Base-by-base conservation (phyloP, 257 asterid genomes). In the Nicotiana otophora region DNA sequence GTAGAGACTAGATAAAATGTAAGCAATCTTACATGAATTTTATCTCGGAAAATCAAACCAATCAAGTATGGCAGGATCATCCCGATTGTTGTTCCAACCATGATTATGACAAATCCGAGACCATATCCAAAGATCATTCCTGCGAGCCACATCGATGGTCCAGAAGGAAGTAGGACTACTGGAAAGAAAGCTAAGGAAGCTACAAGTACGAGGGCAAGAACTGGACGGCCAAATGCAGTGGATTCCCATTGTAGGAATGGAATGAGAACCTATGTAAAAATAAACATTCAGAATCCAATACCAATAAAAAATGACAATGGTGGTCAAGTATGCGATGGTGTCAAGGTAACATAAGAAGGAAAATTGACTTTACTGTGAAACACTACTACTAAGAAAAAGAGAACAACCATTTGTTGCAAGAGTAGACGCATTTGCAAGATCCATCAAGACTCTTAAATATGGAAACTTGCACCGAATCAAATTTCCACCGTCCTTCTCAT, bases 61-160 rank as follows among this genome's bases (percentile, higher is more conserved):
- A 95, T 92, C 61, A 87, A 84, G 88, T 91, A 95, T 0, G 98
- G 98, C 20, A 95, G 89, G 83, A 91, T 67, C 98, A 95, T 93
- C 83, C 98, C 98, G 9, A 93, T 75, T 65, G 97, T 92, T 46
- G 98, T 93, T 80, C 98, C 98, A 61, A 86, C 89, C 98, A 93
- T 93, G 87, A 95, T 95, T 60, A 95, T 93, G 86, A 93, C 82
- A 75, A 95, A 95, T 4, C 98, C 98, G 82, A 90, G 86, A 74
- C 98, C 98, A 68, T 95, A 95, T 81, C 98, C 98, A 82, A 95
- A 95, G 77, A 95, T 90, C 98, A 95, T 95, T 82, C 98, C 98
- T 65, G 98, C 97, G 70, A 95, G 87, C 98, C 98, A 95, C 98
- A 95, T 95, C 28, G 98, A 93, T 81, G 98, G 98, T 34, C 98